Conservation (phyloP, 768 basidiomycete genomes). For the Myochromella boudieri region DNA sequence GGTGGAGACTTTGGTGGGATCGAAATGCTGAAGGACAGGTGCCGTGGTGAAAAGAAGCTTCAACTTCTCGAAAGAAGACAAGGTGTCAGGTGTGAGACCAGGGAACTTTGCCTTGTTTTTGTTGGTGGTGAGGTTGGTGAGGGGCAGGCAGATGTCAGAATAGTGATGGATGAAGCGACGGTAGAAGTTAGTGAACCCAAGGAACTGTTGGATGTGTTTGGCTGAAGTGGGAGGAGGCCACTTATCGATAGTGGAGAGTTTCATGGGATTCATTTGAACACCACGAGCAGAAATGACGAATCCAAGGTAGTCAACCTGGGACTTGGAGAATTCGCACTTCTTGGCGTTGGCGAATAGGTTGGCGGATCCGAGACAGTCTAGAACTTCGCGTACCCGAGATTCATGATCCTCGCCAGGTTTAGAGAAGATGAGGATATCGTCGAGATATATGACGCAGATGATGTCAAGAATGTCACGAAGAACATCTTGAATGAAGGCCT, state of each 20-base stretch:
- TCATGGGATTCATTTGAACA: constrained; percentile 37
- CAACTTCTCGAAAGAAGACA: constrained; percentile 20
- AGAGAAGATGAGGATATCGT: constrained; percentile 46
- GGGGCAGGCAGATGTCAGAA: constrained; percentile 20
- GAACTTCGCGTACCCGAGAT: constrained; percentile 29
- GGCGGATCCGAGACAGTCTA: constrained; percentile 27
- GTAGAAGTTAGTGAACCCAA: constrained; percentile 36
- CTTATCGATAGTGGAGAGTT: constrained; percentile 30
- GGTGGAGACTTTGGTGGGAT: neutral
- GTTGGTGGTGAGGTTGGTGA: constrained; percentile 25
- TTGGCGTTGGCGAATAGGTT: constrained; percentile 34
- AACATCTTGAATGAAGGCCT: constrained; percentile 39
- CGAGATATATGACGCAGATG: constrained; percentile 40
- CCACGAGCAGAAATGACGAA: constrained; percentile 30
- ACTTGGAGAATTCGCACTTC: constrained; percentile 38
- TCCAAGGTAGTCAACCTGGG: constrained; percentile 40
- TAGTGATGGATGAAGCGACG: constrained; percentile 25
- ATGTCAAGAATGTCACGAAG: constrained; percentile 35
- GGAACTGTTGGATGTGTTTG: constrained; percentile 31
- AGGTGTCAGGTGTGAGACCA: constrained; percentile 29
- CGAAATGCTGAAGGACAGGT: neutral
- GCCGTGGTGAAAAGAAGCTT: neutral
- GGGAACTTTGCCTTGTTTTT: constrained; percentile 18
- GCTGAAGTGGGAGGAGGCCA: constrained; percentile 34
- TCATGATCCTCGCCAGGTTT: constrained; percentile 30